Percentiles rank a stretch among this genome's conserved stretches.
Conservation (phyloP, 345 rosid genomes). For the Litchi chinensis region DNA sequence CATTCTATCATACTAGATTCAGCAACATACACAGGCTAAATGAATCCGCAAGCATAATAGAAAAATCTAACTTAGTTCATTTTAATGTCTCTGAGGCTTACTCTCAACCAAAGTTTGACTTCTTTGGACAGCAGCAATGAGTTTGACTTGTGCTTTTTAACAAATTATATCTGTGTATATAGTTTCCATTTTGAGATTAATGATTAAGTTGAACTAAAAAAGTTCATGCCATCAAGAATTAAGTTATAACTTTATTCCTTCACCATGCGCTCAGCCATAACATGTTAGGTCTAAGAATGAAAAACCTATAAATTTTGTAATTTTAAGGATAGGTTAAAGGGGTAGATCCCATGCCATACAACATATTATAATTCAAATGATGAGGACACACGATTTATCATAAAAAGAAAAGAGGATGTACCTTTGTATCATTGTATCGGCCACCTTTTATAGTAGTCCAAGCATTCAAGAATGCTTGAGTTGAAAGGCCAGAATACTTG, state of each 20-base stretch:
- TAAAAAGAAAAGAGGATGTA: slow-evolving; percentile 23
- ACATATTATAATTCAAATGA: neutral
- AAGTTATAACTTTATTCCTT: slow-evolving; percentile 4
- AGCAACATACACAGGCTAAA: neutral
- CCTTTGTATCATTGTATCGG: slow-evolving; percentile 54
- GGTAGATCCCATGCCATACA: neutral
- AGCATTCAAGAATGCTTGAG: slow-evolving; percentile 60
- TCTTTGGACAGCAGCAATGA: neutral
- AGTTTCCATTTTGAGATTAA: too few species aligned
- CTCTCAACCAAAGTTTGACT: neutral
- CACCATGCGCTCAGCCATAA: neutral
- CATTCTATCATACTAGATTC: neutral
- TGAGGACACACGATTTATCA: neutral
- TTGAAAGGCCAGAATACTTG: slow-evolving; percentile 81
- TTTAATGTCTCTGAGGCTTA: neutral
- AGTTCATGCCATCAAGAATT: neutral
- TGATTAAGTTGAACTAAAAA: neutral
- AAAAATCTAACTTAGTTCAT: neutral
- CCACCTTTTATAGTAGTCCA: slow-evolving; percentile 63
- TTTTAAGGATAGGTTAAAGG: neutral
- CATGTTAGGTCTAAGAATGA: neutral
- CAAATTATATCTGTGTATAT: neutral
- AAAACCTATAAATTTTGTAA: neutral
- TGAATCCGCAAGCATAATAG: neutral
- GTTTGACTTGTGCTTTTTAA: neutral